Base-by-base conservation (phyloP, 2,329 filamentous ascomycete species). In the Colletotrichum truncatum region DNA sequence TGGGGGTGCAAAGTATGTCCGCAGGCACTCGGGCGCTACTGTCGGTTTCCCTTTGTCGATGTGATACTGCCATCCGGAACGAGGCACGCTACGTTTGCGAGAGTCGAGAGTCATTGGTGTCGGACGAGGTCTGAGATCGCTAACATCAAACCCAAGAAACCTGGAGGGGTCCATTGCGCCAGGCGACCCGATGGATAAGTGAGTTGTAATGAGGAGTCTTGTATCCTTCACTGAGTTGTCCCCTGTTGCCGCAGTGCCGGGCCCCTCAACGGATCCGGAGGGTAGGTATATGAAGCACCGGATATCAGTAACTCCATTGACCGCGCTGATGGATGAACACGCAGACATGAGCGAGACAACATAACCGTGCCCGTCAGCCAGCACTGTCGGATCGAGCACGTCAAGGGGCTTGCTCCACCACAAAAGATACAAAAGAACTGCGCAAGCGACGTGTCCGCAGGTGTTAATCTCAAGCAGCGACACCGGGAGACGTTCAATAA, bases 401-500 rank as follows among this genome's bases (percentile, higher is more conserved):
- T 65, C 49, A 16, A 67, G 34, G 16, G 77, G 75, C 60, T 80
- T 80, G 12, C 72, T 49, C 48, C 71, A 67, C 78, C 76, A 80
- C 4, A 77, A 60, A 3, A 69, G 38, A 36, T 76, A 78, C 34
- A 78, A 75, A 8, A 68, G 46, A 21, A 76, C 70, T 4, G 76
- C 74, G 57, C 76, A 79, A 7, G 73, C 48, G 4, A 77, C 74
- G 66, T 79, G 76, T 1, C 70, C 72, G 28, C 77, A 64, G 2
- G 75, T 76, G 62, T 77, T 73, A 1, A 78, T 60, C 54, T 80
- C 77, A 10, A 80, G 71, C 6, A 77, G 70, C 1, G 74, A 76
- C 10, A 81, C 62, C 0, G 79, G 76, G 1, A 80, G 66, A 6
- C 67, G 65, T 14, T 73, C 66, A 2, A 70, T 69, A 12, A 73